Percentiles rank a stretch among this genome's conserved stretches.
Conservation (phyloP, 305 asterid species). For the Fraxinus xanthoxyloides region DNA sequence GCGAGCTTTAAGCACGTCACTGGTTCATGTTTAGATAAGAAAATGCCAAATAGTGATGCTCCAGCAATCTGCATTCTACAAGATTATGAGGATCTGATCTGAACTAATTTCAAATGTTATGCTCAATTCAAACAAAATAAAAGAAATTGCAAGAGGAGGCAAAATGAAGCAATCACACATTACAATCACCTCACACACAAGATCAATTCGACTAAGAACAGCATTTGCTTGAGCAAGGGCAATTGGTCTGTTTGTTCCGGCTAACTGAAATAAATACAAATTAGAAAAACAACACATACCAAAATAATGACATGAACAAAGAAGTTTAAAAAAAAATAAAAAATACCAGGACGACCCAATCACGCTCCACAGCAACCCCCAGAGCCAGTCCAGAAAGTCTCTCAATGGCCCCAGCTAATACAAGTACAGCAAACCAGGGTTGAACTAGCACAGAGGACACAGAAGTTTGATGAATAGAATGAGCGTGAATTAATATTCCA, state of each 20-base stretch:
- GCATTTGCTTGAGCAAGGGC: conserved; percentile 99
- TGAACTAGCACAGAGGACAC: conserved; percentile 57
- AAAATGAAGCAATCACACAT: conserved; percentile 14
- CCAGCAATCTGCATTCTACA: conserved; percentile 71
- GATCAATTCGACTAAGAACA: conserved; percentile 78
- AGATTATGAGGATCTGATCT: conserved; percentile 19
- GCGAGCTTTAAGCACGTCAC: conserved; percentile 76
- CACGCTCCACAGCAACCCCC: conserved; percentile 98
- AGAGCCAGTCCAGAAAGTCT: conserved; percentile 87
- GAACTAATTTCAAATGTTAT: neutral
- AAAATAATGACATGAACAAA: conserved; percentile 1
- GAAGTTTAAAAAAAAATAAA: neutral
- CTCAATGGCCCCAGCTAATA: conserved; percentile 75
- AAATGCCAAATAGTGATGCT: conserved; percentile 82
- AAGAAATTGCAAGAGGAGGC: conserved; percentile 3
- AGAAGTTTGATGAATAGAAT: conserved; percentile 41
- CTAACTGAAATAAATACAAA: conserved; percentile 49
- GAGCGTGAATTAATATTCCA: conserved; percentile 81
- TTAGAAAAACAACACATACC: conserved; percentile 2
- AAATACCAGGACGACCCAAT: conserved; percentile 90
- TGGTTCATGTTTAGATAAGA: conserved; percentile 68
- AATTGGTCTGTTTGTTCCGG: conserved; percentile 82
- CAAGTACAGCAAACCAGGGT: conserved; percentile 86
- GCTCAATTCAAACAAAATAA: conserved; percentile 4
- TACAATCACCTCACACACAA: conserved; percentile 74